phyloP scores from a whole-genome alignment of 352 stramenopile species.

The Thraustochytrium sp. region DNA sequence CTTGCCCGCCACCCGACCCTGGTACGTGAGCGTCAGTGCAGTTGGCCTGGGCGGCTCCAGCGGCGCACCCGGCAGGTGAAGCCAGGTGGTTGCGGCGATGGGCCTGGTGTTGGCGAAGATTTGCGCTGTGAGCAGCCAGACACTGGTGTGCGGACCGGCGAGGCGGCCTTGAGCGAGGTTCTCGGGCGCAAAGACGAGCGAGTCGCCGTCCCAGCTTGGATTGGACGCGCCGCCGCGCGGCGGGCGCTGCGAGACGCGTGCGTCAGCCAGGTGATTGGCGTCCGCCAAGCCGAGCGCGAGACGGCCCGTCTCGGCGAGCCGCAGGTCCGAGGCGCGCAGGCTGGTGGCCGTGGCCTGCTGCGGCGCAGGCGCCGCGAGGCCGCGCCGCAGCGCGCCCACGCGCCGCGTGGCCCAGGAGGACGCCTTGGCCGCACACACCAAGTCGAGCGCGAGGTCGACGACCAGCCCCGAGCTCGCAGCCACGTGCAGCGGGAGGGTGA shows the following conservation, averaged over 20 bases:
- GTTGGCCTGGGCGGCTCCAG: no score
- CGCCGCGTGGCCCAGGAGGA: not conserved
- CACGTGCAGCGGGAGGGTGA: not conserved
- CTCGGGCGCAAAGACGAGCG: not conserved
- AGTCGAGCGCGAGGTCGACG: no score
- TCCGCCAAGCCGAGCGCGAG: not conserved
- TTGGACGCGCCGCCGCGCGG: not conserved
- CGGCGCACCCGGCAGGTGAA: not conserved
- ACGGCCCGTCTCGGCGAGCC: no score
- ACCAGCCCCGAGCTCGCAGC: no score
- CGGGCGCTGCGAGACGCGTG: not conserved
- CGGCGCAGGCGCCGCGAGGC: not conserved
- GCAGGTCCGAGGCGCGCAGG: no score
- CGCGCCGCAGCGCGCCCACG: not conserved
- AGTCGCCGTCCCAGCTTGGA: not conserved
- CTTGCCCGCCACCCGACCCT: not conserved
- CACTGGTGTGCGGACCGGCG: not conserved
- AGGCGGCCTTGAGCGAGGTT: not conserved
- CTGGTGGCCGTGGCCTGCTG: no score
- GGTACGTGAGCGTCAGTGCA: not conserved
- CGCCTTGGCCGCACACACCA: not conserved
- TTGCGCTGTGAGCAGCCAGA: not conserved
- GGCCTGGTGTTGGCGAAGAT: not conserved
- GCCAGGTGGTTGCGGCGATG: not conserved
- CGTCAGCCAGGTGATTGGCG: not conserved